These are phyloP conservation scores for Penicillium samsonianum DNA, from an alignment of 495 filamentous ascomycete genomes.

Conservation along the genomic window DNA sequence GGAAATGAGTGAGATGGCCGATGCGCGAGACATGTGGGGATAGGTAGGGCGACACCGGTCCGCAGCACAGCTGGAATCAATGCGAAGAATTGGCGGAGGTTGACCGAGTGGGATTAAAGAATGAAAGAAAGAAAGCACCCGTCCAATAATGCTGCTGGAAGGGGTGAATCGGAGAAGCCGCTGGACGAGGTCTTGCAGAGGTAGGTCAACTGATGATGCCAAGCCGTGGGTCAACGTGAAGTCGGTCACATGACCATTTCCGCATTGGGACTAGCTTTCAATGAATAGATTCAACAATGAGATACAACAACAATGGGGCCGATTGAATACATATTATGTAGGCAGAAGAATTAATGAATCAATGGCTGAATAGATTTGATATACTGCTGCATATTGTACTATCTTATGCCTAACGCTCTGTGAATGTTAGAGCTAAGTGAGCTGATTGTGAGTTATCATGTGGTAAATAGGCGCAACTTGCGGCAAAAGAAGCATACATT, in stretches of 20 bases:
- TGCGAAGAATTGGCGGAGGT: slow-evolving; percentile 25
- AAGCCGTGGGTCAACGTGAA: slow-evolving; percentile 42
- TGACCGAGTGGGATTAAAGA: slow-evolving; percentile 26
- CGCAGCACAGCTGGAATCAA: slow-evolving; percentile 35
- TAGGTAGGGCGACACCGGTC: slow-evolving; percentile 41
- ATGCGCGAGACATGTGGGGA: slow-evolving; percentile 56
- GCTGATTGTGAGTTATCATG: slow-evolving; percentile 12
- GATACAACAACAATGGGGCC: neutral
- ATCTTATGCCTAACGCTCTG: neutral
- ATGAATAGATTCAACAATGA: neutral
- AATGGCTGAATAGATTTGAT: neutral
- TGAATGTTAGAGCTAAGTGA: slow-evolving; percentile 7
- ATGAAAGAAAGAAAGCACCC: slow-evolving; percentile 24
- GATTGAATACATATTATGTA: neutral
- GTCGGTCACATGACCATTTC: slow-evolving; percentile 34
- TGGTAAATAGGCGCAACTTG: neutral
- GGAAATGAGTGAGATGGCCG: slow-evolving; percentile 47
- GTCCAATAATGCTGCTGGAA: slow-evolving; percentile 33
- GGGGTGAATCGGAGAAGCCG: slow-evolving; percentile 24
- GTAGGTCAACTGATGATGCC: slow-evolving; percentile 42
- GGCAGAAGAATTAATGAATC: too few species aligned
- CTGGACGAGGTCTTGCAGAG: slow-evolving; percentile 33
- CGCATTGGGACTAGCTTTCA: slow-evolving; percentile 27
- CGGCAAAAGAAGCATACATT: neutral
- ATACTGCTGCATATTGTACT: neutral